Percentiles rank a stretch among this genome's conserved stretches.
These are phyloP conservation scores for Pleurotus eryngii DNA, from an alignment of 768 basidiomycete genomes.

Conservation along the genomic window DNA sequence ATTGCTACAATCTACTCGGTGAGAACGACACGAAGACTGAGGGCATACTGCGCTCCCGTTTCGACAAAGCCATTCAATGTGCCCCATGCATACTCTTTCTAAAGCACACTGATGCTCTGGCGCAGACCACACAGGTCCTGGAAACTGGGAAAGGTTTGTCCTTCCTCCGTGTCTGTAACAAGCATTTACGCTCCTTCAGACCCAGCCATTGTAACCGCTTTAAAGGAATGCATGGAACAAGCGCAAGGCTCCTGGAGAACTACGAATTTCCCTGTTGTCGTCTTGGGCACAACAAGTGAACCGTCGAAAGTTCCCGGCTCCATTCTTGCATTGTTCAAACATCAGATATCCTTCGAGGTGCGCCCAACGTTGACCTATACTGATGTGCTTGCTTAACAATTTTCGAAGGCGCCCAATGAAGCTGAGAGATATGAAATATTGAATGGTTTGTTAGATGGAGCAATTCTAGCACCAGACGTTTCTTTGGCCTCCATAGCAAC, in stretches of 20 bases:
- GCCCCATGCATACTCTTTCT: conserved; percentile 85
- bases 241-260: conserved; percentile 53
- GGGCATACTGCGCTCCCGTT: conserved; percentile 62
- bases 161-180: neutral
- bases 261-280: conserved; percentile 68
- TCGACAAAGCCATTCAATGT: conserved; percentile 75
- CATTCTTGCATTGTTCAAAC: conserved; percentile 77
- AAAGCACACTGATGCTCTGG: conserved; percentile 77
- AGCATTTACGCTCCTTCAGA: conserved; percentile 36
- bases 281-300: conserved; percentile 73
- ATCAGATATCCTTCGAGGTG: conserved; percentile 77
- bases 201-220: conserved; percentile 47
- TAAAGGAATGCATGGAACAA: conserved; percentile 64
- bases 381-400: neutral
- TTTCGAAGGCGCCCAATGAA: conserved; percentile 74
- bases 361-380: conserved; percentile 8
- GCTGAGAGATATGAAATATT: conserved; percentile 65
- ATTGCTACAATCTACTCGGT: conserved; percentile 80
- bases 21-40: conserved; percentile 78
- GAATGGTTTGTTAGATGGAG: conserved; percentile 34
- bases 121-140: conserved; percentile 58
- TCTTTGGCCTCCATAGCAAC: conserved; percentile 68
- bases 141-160: conserved; percentile 64
- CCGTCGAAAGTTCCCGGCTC: conserved; percentile 58
- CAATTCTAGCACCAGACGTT: conserved; percentile 68